Evolutionary conservation across 2,329 filamentous ascomycete genomes (phyloP).

Genomic region (Colletotrichum spinosum): DNA sequence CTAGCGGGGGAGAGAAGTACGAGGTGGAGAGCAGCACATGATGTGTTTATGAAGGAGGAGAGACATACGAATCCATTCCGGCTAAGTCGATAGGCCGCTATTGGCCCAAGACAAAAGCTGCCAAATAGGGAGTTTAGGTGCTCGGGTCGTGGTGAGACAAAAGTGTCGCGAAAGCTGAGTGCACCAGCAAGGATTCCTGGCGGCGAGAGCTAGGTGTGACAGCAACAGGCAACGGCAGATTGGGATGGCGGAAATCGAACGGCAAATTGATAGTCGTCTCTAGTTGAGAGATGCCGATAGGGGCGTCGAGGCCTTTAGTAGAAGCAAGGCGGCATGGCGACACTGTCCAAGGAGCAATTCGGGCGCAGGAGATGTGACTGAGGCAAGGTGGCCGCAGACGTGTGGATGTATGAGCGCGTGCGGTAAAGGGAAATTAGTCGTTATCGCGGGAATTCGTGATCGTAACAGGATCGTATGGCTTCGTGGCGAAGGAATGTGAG

Average conservation of each 20-base stretch:
- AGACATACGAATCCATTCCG: conserved; percentile 33
- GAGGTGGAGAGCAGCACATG: neutral
- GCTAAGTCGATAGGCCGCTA: conserved; percentile 1
- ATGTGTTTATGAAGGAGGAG: conserved; percentile 15
- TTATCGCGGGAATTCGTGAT: conserved; percentile 23
- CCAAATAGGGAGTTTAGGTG: conserved; percentile 9
- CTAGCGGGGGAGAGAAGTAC: neutral
- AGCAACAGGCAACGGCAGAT: neutral
- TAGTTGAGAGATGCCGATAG: neutral
- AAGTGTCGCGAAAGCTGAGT: conserved; percentile 9
- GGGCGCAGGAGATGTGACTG: conserved; percentile 9
- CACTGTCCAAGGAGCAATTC: conserved; percentile 6
- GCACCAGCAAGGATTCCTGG: neutral
- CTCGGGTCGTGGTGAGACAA: conserved; percentile 15
- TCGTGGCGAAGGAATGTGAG: conserved; percentile 2
- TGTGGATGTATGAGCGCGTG: neutral
- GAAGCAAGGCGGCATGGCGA: conserved; percentile 31
- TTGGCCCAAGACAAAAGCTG: conserved; percentile 7
- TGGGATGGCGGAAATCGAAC: conserved; percentile 5
- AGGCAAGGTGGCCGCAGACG: neutral
- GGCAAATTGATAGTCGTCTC: neutral
- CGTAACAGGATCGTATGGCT: conserved; percentile 4
- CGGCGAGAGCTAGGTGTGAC: neutral
- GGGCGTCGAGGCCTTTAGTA: conserved; percentile 22
- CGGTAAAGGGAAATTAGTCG: neutral